phyloP scores from a whole-genome alignment of 345 rosid genomes.

The Isatis tinctoria region DNA sequence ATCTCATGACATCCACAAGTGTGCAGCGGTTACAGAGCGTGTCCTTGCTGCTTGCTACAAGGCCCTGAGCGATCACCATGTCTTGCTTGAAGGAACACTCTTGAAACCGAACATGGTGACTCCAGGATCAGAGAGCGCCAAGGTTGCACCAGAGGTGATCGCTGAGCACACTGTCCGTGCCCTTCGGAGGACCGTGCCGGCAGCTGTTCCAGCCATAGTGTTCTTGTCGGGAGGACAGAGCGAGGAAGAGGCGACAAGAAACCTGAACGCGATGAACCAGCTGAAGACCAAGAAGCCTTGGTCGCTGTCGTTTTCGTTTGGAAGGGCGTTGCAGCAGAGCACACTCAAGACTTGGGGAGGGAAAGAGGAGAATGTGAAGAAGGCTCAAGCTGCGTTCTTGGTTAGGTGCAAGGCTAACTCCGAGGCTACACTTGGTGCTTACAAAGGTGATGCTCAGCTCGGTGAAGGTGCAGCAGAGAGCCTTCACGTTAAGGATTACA shows the following conservation, averaged over 20 bases:
- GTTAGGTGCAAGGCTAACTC: slow-evolving; percentile 90
- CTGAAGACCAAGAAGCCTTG: slow-evolving; percentile 85
- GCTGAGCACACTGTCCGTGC: slow-evolving; percentile 79
- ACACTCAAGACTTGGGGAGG: slow-evolving; percentile 90
- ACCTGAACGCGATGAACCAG: slow-evolving; percentile 87
- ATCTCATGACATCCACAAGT: slow-evolving; percentile 64
- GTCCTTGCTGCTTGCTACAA: slow-evolving; percentile 97
- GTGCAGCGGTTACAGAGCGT: slow-evolving; percentile 76
- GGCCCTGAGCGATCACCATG: slow-evolving; percentile 84
- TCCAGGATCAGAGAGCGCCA: slow-evolving; percentile 77
- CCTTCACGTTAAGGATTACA: too few relatives aligned
- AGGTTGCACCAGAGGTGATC: slow-evolving; percentile 72
- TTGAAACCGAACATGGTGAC: slow-evolving; percentile 99
- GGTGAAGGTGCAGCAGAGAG: slow-evolving; percentile 85
- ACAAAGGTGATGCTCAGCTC: slow-evolving; percentile 71
- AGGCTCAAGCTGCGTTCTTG: slow-evolving; percentile 63
- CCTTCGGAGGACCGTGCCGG: slow-evolving; percentile 73
- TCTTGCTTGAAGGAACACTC: slow-evolving; percentile 80
- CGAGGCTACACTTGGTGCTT: slow-evolving; percentile 80
- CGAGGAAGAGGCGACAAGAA: slow-evolving; percentile 83
- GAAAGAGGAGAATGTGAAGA: slow-evolving; percentile 59
- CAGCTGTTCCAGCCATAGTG: slow-evolving; percentile 88
- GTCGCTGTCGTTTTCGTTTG: slow-evolving; percentile 81
- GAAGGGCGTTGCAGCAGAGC: slow-evolving; percentile 93
- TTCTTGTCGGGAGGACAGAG: slow-evolving; percentile 95